Conservation (phyloP, 2,329 filamentous ascomycete species). For the Ophiostoma novo-ulmi region DNA sequence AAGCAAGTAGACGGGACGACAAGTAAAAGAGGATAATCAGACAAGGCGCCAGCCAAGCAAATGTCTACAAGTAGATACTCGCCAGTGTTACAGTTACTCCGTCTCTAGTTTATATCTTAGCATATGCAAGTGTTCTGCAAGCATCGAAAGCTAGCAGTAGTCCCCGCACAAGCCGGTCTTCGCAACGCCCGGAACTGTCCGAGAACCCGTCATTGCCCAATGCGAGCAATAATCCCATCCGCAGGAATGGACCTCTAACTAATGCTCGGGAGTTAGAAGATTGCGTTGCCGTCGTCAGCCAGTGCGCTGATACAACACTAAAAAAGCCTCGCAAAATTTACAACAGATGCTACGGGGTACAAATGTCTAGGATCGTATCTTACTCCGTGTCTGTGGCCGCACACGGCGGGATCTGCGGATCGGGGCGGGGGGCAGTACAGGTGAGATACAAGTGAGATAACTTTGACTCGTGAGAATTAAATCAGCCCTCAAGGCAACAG, state of each 20-base stretch:
- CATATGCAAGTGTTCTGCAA: neutral
- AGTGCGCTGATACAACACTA: neutral
- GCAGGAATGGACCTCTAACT: neutral
- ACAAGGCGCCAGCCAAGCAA: slow-evolving; percentile 8
- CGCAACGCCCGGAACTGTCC: slow-evolving; percentile 21
- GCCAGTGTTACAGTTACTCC: neutral
- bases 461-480: neutral
- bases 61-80: neutral
- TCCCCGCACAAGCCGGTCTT: slow-evolving; percentile 4
- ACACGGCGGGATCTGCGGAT: slow-evolving; percentile 8
- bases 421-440: neutral
- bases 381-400: neutral
- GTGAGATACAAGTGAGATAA: neutral
- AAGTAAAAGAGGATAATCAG: neutral
- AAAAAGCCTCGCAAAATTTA: neutral
- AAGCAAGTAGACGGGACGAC: neutral
- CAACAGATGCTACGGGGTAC: neutral
- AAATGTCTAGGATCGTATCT: neutral
- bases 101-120: neutral
- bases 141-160: neutral
- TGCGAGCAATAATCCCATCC: neutral
- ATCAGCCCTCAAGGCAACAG: neutral
- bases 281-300: neutral
- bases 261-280: neutral
- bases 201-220: slow-evolving; percentile 17